A percentile compares a stretch with the other conserved stretches of the same genome.
These are phyloP conservation scores for Ceratobasidium sp. DNA, from an alignment of 1,284 basidiomycete species.

Conservation along the genomic window DNA sequence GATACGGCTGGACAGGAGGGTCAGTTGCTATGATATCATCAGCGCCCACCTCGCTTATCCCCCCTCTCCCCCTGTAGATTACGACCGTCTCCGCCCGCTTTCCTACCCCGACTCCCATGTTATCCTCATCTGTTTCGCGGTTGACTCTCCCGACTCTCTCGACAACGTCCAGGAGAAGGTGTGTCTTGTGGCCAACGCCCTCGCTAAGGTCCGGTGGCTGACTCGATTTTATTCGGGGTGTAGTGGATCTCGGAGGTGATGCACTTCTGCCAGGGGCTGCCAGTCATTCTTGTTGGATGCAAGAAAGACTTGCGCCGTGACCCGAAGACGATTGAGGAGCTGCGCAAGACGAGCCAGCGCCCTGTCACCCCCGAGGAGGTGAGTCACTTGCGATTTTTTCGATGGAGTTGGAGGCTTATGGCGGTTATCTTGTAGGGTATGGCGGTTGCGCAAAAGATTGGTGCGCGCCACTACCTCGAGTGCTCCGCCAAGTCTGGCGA, in stretches of 20 bases:
- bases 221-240: slow-evolving; percentile 5
- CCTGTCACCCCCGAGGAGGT: slow-evolving; percentile 84
- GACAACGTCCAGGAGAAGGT: slow-evolving; percentile 98
- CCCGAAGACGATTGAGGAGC: slow-evolving; percentile 81
- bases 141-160: slow-evolving; percentile 91
- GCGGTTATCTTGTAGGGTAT: slow-evolving; percentile 68
- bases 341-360: slow-evolving; percentile 83
- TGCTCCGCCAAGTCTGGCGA: slow-evolving; percentile 91
- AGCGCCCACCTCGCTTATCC: slow-evolving; percentile 42
- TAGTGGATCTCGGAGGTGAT: slow-evolving; percentile 95
- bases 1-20: slow-evolving; percentile 95
- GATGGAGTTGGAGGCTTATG: not conserved
- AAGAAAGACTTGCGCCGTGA: slow-evolving; percentile 91
- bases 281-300: slow-evolving; percentile 92
- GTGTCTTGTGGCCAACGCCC: slow-evolving; percentile 54
- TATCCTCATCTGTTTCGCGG: slow-evolving; percentile 93
- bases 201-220: not conserved
- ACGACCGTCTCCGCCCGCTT: slow-evolving; percentile 90
- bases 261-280: slow-evolving; percentile 90
- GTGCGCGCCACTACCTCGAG: slow-evolving; percentile 89
- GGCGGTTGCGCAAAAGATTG: slow-evolving; percentile 90
- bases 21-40: slow-evolving; percentile 50
- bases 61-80: slow-evolving; percentile 65
- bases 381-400: slow-evolving; percentile 52
- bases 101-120: slow-evolving; percentile 94